Base-by-base conservation (phyloP, 371 early-diverging fungal genomes). In the Rhizopus sp. region DNA sequence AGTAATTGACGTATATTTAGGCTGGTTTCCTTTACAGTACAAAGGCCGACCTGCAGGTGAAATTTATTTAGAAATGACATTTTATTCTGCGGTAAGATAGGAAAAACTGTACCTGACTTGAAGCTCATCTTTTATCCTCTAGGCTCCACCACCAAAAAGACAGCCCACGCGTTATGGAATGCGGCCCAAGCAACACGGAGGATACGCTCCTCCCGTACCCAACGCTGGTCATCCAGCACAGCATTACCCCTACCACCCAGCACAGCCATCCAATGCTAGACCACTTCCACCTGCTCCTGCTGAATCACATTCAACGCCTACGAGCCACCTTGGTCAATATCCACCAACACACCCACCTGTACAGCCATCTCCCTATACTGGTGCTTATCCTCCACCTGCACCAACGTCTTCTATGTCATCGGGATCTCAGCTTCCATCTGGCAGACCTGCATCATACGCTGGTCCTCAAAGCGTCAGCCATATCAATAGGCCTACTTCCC, bases 51-150 rank as follows among this genome's bases (percentile, higher is more conserved):
- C 69, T 16, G 85, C 82, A 17, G 85, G 85, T 42, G 75, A 80
- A 50, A 73, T 85, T 16, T 72, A 80, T 54, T 57, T 85, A 7
- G 83, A 85, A 51, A 47, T 85, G 66, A 85, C 85, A 30, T 85
- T 82, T 44, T 82, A 81, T 62, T 66, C 79, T 33, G 75, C 77
- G 32, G 84, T 81, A 78, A 73, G 78, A 46, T 29, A 29, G 7
- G 4, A 23, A 9, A 68, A 7, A 44, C 8, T 38, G 5, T 37
- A 57, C 5, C 12, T 16, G 30, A 40, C 9, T 33, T 23, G 30
- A 47, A 50, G 57, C 7, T n/a, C 33, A 35, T 30, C 16, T n/a
- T 46, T 49, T 42, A 39, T 23, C 1, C 7, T 17, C 41, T 63
- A 78, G 72, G 64, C 68, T 29, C 72, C 74, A 33, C 76, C 76